Conservation (phyloP, 2,329 filamentous ascomycete genomes). For the Cladosporium velox region DNA sequence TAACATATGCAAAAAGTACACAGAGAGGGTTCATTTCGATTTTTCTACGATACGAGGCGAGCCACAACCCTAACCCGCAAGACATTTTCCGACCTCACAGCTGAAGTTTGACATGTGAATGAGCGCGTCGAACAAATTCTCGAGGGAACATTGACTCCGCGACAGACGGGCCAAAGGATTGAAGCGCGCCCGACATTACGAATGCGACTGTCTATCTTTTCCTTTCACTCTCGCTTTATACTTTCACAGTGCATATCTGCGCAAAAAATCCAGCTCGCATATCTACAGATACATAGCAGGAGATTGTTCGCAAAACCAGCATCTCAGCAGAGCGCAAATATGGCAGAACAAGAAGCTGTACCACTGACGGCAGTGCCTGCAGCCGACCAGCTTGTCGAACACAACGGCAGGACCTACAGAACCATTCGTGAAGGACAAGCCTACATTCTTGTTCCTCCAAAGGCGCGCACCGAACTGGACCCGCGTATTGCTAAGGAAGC, state of each 20-base stretch:
- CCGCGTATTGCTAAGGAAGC: constrained; percentile 44
- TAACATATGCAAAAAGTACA: not conserved
- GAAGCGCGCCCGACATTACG: constrained; percentile 1
- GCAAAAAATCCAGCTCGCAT: not conserved
- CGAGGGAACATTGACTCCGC: not conserved
- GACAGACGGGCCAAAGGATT: not conserved
- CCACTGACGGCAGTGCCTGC: constrained; percentile 30
- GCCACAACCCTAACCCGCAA: too few species aligned
- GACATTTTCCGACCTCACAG: not conserved
- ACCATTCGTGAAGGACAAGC: constrained; percentile 69
- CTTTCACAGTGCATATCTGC: not conserved
- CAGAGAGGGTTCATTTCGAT: too few species aligned
- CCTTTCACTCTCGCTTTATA: not conserved
- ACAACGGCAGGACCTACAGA: constrained; percentile 42
- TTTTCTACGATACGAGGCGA: too few species aligned
- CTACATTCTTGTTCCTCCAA: constrained; percentile 64
- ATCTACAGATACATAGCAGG: not conserved
- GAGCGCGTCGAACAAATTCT: constrained; percentile 4
- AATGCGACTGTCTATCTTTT: not conserved
- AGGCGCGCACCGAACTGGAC: constrained; percentile 51
- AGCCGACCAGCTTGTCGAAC: constrained; percentile 37
- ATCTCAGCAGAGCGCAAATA: not conserved
- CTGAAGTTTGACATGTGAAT: constrained; percentile 14
- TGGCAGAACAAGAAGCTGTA: constrained; percentile 22
- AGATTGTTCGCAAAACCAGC: constrained; percentile 1